Conservation (phyloP, 2,329 filamentous ascomycete genomes). For the Pseudogymnoascus sp. region DNA sequence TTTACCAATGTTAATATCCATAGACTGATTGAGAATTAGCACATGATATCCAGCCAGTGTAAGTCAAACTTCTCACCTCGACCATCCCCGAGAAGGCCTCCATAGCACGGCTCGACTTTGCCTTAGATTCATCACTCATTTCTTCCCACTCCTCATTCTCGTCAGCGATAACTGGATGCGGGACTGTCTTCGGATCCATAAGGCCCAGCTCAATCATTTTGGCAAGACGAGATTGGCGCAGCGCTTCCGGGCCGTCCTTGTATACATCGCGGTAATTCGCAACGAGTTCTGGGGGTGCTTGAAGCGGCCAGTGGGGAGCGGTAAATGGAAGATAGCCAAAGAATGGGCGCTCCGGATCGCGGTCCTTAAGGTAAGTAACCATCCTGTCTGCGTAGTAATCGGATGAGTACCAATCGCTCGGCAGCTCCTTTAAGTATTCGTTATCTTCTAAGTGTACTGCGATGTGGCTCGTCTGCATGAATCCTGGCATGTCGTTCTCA, state of each 20-base stretch:
- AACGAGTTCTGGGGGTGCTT: conserved; percentile 42
- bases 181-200: conserved; percentile 32
- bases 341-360: conserved; percentile 38
- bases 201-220: conserved; percentile 37
- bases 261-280: conserved; percentile 41
- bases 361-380: conserved; percentile 41
- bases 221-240: conserved; percentile 36
- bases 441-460: conserved; percentile 17
- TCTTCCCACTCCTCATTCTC: conserved; percentile 29
- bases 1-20: conserved; percentile 37
- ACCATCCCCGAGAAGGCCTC: conserved; percentile 43
- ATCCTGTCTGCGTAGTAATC: conserved; percentile 45
- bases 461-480: conserved; percentile 32
- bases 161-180: conserved; percentile 32
- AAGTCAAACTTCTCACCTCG: conserved; percentile 25
- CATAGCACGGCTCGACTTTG: conserved; percentile 37
- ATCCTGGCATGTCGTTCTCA: conserved; percentile 22
- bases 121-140: conserved; percentile 30
- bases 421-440: conserved; percentile 16
- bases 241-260: conserved; percentile 39
- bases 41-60: conserved; percentile 15
- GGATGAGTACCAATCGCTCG: conserved; percentile 45
- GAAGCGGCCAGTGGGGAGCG: conserved; percentile 55
- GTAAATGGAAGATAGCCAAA: conserved; percentile 54
- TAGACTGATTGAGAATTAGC: conserved; percentile 18